These are phyloP conservation scores for Crithidia bombi DNA, from an alignment of 208 protist species.

Conservation along the genomic window DNA sequence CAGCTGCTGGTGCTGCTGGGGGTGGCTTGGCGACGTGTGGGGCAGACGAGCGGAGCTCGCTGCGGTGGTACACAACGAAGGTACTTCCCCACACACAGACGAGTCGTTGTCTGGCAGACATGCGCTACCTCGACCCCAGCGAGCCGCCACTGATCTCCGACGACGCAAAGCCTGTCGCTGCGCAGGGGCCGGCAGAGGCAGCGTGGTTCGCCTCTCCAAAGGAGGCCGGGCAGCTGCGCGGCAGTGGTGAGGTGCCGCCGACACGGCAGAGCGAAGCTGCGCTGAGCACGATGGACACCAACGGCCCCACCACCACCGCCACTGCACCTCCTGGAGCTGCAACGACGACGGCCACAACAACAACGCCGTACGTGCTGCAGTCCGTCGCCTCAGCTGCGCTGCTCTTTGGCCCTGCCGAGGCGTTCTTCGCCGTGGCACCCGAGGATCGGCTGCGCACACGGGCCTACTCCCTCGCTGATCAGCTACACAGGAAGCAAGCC, in stretches of 20 bases:
- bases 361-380: conserved; percentile 34
- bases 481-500: conserved; percentile 7
- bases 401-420: conserved; percentile 56
- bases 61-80: conserved; percentile 4
- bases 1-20: not conserved
- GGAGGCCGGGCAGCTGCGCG: conserved; percentile 6
- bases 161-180: not conserved
- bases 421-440: conserved; percentile 41
- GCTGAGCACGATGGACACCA: not conserved
- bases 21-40: not conserved
- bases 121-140: conserved; percentile 31
- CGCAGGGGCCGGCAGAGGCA: not conserved
- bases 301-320: not conserved
- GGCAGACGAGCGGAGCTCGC: too few species aligned
- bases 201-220: not conserved
- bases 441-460: conserved; percentile 28
- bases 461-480: conserved; percentile 1
- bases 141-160: not conserved
- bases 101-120: conserved; percentile 26
- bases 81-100: not conserved
- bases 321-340: not conserved
- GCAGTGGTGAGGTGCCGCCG: not conserved
- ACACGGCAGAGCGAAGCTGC: too few species aligned
- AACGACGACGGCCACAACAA: not conserved
- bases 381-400: conserved; percentile 44